These are phyloP conservation scores for Ailanthus altissimus DNA, from an alignment of 345 rosid species.

Conservation along the genomic window DNA sequence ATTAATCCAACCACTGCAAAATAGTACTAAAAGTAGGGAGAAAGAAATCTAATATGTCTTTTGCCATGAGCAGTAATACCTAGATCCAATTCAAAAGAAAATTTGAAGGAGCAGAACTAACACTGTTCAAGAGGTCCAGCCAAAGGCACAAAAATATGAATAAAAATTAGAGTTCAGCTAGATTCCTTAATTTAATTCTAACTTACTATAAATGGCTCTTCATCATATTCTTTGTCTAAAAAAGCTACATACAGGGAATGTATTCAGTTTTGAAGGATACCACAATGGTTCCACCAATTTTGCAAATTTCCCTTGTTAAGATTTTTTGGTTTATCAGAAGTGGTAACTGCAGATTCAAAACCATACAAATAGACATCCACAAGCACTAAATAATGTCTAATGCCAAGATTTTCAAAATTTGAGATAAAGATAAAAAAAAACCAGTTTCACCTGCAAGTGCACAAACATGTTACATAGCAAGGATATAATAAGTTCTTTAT, in stretches of 20 bases:
- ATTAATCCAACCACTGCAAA: background rate
- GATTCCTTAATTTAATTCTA: background rate
- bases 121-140: conserved; percentile 40
- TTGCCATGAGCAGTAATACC: conserved; percentile 40
- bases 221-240: background rate
- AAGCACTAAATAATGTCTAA: background rate
- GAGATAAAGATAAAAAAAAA: conserved; percentile 3
- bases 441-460: conserved; percentile 71
- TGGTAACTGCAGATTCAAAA: conserved; percentile 62
- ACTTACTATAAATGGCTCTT: background rate
- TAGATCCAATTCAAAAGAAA: conserved; percentile 80
- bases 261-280: conserved; percentile 47
- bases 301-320: conserved; percentile 60
- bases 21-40: background rate
- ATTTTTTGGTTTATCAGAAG: conserved; percentile 58
- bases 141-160: conserved; percentile 12
- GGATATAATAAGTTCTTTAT: conserved; percentile 77
- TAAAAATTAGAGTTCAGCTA: conserved; percentile 2
- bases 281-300: conserved; percentile 45
- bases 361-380: conserved; percentile 10
- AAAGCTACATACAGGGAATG: conserved; percentile 11
- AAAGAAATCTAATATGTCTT: background rate
- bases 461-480: conserved; percentile 91
- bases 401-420: background rate
- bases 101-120: conserved; percentile 48